Base-by-base conservation (phyloP, 2,329 filamentous ascomycete species). In the Fusarium protoensiforme region DNA sequence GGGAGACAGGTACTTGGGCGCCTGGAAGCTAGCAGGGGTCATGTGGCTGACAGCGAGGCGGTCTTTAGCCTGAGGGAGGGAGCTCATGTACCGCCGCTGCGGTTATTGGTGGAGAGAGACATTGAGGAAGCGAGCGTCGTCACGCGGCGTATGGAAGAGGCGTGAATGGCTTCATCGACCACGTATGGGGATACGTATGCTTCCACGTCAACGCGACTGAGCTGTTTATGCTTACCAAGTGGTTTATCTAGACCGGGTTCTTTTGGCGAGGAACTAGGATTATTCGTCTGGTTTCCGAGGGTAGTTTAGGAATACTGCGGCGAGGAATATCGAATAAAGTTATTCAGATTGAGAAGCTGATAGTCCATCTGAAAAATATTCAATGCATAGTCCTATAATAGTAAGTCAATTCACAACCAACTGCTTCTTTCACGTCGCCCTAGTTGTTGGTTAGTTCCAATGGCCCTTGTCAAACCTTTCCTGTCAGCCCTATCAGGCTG, bases 131-230 rank as follows among this genome's bases (percentile, higher is more conserved):
- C 43, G 29, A 62, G 69, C 66, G 72, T 74, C 72, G 72, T 75
- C 72, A 73, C 69, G 41, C 36, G 22, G 65, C 18, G 29, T 63
- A 60, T 46, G 27, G 39, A 57, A 60, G 57, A 46, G 38, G 18
- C 24, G 58, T 43, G 46, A 65, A 67, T 59, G 14, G 38, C 53
- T 69, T 70, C 63, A 61, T 56, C 39, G 68, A 74, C 60, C 60
- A 56, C 68, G 69, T 66, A 67, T 53, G 33, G 38, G 27, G 57
- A 73, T 64, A 73, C 72, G 72, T 74, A 64, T 43, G 65, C 71
- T 43, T 39, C 56, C 51, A 65, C 60, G 62, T 70, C 39, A 43
- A 64, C 54, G 48, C 56, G 18, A 51, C 56, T n/a, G n/a, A 22
- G 36, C 16, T 54, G 20, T 54, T 22, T 36, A 39, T 61, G 41